Evolutionary conservation across 108 stramenopile genomes (phyloP).

Genomic region (Cyclotella baltica): DNA sequence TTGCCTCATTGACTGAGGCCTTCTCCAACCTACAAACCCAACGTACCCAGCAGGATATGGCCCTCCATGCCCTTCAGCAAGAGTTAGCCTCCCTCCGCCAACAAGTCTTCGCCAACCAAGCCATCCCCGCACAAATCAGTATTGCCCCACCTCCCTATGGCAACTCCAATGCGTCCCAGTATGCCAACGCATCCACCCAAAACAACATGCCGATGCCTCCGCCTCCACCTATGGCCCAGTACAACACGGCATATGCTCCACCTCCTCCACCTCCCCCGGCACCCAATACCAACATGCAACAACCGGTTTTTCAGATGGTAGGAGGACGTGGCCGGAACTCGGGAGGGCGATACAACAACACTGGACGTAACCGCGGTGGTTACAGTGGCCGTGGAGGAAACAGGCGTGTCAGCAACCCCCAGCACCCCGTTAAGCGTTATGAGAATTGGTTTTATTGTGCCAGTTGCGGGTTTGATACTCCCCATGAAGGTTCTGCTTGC

Average conservation of each 20-base stretch:
- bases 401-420: not conserved
- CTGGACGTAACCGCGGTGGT: not conserved
- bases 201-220: too few relatives aligned
- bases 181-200: not conserved
- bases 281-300: too few relatives aligned
- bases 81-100: not conserved
- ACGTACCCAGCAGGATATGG: too few relatives aligned
- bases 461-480: not conserved
- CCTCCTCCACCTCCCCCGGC: not conserved
- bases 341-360: not conserved
- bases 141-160: not conserved
- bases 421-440: not conserved
- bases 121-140: not conserved
- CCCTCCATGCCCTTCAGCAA: not conserved
- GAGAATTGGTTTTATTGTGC: not conserved
- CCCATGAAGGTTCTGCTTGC: not conserved
- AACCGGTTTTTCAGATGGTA: too few relatives aligned
- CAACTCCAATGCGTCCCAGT: not conserved
- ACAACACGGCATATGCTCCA: not conserved
- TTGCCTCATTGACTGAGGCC: not conserved
- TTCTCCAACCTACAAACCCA: slow-evolving; percentile 3
- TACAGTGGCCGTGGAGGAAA: too few relatives aligned
- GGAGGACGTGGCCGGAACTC: too few relatives aligned
- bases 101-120: not conserved
- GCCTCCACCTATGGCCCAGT: too few relatives aligned